Conservation (phyloP, 2,329 filamentous ascomycete genomes). For the Sarocladium brachiariae region DNA sequence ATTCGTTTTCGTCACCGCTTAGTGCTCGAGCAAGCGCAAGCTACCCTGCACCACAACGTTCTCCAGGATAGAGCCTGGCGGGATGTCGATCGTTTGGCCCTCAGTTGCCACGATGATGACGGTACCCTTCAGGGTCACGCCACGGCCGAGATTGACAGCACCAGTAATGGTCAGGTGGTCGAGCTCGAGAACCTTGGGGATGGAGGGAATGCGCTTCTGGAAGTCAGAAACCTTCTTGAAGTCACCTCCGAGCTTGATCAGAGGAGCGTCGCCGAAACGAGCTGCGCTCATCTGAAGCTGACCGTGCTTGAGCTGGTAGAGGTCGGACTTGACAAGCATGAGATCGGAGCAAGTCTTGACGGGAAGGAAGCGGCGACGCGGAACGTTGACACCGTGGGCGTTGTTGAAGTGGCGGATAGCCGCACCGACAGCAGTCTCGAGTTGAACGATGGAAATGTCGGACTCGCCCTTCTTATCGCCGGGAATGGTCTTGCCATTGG, state of each 20-base stretch:
- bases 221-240: conserved; percentile 99
- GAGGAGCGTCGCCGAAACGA: conserved; percentile 90
- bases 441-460: conserved; percentile 93
- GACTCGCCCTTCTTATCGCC: conserved; percentile 99
- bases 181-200: conserved; percentile 85
- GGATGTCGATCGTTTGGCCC: conserved; percentile 95
- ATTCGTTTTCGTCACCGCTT: conserved; percentile 18
- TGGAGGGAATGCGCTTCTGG: conserved; percentile 78
- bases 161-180: conserved; percentile 97
- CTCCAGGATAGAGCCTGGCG: conserved; percentile 92
- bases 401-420: conserved; percentile 99
- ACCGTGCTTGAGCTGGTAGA: conserved; percentile 98
- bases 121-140: conserved; percentile 93
- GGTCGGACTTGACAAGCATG: conserved; percentile 98
- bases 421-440: conserved; percentile 96
- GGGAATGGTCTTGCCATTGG: conserved; percentile 97
- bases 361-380: conserved; percentile 93
- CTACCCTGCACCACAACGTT: conserved; percentile 99
- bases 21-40: conserved; percentile 67
- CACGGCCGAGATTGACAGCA: conserved; percentile 91
- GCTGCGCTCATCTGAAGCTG: conserved; percentile 95
- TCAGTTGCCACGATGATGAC: conserved; percentile 99
- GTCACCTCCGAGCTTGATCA: conserved; percentile 98
- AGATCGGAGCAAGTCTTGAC: conserved; percentile 99
- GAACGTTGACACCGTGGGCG: conserved; percentile 97